A percentile compares a stretch with the other conserved stretches of the same genome.
Conservation (phyloP, 2,329 filamentous ascomycete genomes). For the Laburnicola sp. region DNA sequence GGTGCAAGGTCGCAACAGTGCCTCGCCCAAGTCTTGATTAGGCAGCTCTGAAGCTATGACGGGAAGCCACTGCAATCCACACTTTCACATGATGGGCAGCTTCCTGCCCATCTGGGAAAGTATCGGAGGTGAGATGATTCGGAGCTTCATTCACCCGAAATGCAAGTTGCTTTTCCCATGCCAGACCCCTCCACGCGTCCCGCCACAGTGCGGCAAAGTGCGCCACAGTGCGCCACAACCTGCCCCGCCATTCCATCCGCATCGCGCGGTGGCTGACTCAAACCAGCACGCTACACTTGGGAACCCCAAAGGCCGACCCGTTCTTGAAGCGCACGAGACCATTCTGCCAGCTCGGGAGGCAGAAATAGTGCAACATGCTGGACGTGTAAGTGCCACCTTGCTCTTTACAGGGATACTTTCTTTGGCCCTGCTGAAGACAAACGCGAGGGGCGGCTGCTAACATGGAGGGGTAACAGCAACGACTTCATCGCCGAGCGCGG, state of each 20-base stretch:
- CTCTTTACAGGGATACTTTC: background rate
- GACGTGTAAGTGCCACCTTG: constrained; percentile 33
- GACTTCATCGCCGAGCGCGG: constrained; percentile 73
- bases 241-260: constrained; percentile 9
- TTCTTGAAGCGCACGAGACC: background rate
- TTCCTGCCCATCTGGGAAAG: constrained; percentile 33
- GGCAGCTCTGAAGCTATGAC: constrained; percentile 44
- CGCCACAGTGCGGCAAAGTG: constrained; percentile 9
- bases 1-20: too few species aligned
- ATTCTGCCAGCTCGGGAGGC: constrained; percentile 1
- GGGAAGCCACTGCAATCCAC: constrained; percentile 31
- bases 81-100: constrained; percentile 20
- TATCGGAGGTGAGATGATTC: constrained; percentile 4
- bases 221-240: constrained; percentile 15
- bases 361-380: constrained; percentile 29
- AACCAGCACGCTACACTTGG: constrained; percentile 23
- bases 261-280: constrained; percentile 31
- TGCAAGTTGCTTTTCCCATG: background rate
- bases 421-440: background rate
- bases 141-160: constrained; percentile 1
- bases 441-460: constrained; percentile 14
- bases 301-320: background rate
- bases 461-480: constrained; percentile 45
- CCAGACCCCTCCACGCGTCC: constrained; percentile 1
- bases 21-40: constrained; percentile 26